A percentile compares a stretch with the other conserved stretches of the same genome.
Conservation (phyloP, 1,139 yeast species). For the Hansenula sp. region DNA sequence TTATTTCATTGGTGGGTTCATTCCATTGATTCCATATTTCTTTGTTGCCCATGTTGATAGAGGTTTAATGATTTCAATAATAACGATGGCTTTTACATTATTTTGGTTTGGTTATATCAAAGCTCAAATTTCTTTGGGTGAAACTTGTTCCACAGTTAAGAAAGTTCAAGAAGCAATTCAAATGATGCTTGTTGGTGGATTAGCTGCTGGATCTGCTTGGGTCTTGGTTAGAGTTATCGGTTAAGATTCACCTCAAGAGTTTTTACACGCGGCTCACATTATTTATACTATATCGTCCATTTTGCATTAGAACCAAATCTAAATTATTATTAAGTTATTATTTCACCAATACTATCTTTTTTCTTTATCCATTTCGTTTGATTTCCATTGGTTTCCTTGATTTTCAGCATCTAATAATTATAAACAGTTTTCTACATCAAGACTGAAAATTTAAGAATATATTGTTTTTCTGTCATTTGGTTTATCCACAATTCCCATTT, state of each 20-base stretch:
- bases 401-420: too few relatives aligned
- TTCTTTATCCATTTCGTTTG: too few relatives aligned
- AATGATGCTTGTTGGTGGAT: constrained; percentile 90
- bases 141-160: constrained; percentile 57
- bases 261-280: too few relatives aligned
- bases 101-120: constrained; percentile 85
- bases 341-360: too few relatives aligned
- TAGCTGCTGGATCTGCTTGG: constrained; percentile 98
- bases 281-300: too few relatives aligned
- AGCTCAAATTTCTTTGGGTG: constrained; percentile 81
- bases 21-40: constrained; percentile 74
- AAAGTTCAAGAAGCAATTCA: constrained; percentile 79
- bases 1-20: constrained; percentile 74
- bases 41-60: constrained; percentile 69
- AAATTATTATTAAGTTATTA: too few relatives aligned
- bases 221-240: constrained; percentile 76
- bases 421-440: too few relatives aligned
- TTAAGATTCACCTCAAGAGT: constrained; percentile 5
- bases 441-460: too few relatives aligned
- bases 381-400: too few relatives aligned
- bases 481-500: too few relatives aligned
- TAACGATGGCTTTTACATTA: constrained; percentile 81
- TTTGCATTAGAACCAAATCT: too few relatives aligned
- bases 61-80: constrained; percentile 72
- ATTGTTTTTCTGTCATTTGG: too few relatives aligned